Base-by-base conservation (phyloP, 257 asterid species). In the Anisodus tanguticus region DNA sequence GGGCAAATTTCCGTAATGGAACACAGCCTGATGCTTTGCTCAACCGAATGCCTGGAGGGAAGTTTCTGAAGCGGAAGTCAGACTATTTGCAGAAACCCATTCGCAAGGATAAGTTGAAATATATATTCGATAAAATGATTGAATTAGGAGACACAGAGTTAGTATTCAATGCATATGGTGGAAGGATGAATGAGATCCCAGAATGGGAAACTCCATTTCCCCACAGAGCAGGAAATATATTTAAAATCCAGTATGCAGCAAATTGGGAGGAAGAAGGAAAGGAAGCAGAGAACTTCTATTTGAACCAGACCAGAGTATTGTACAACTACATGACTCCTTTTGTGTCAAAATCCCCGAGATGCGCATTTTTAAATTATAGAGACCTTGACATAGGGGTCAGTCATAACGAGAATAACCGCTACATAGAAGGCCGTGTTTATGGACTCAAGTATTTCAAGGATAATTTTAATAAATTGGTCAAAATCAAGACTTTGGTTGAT, bases 401-500 rank as follows among this genome's bases (percentile, higher is more conserved):
- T 60, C 87, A 88, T 76, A 82, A 85, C 49, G 88, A 90, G 51
- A 81, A 80, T 9, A 83, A 84, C 78, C 88, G 90, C 26, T 91
- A 88, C 83, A 35, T 4, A 0, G 80, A 93, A 57, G 95, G 90
- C 0, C 58, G 84, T 19, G 85, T 87, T 0, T 93, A 89, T 70
- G 97, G 97, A 67, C 71, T n/a, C 7, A 93, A 90, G 82, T 93
- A 91, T 84, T 93, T 93, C 92, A 91, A 91, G 89, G 47, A 80
- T 26, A 93, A 93, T 64, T 93, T 90, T 19, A 83, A 91, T 43
- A 87, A 91, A 84, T 51, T 93, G 89, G 95, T 91, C 16, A 88
- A 84, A 17, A 72, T 91, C 39, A 93, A 93, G 86, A 91, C 86
- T 5, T 58, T 17, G 8, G 92, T 91, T 64, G 97, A 93, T 82